Conservation (phyloP, 2,329 filamentous ascomycete genomes). For the Fusarium papillatum region DNA sequence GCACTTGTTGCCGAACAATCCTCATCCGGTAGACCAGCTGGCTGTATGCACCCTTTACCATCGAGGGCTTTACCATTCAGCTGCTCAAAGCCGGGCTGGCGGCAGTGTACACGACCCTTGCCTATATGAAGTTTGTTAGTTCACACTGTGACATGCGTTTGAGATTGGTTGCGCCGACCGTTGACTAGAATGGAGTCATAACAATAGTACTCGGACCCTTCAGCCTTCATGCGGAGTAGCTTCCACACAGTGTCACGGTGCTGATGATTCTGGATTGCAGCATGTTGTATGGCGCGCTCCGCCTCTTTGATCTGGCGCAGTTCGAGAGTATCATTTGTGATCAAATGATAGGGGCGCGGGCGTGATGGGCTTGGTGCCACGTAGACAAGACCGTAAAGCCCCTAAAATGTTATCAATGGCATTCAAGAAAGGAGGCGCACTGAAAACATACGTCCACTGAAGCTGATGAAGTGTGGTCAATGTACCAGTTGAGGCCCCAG, state of each 20-base stretch:
- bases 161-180: background rate
- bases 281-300: background rate
- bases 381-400: constrained; percentile 1
- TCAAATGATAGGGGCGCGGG: background rate
- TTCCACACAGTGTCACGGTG: constrained; percentile 15
- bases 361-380: background rate
- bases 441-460: background rate
- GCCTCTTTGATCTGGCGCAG: background rate
- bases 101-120: constrained; percentile 13
- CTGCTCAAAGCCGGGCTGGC: background rate
- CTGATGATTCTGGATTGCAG: constrained; percentile 12
- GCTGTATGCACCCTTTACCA: constrained; percentile 8
- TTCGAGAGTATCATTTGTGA: constrained; percentile 5
- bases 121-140: background rate
- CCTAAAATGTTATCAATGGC: background rate
- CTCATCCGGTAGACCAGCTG: background rate
- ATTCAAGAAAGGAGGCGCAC: background rate
- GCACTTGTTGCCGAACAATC: background rate
- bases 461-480: background rate
- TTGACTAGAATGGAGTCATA: constrained; percentile 11
- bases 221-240: constrained; percentile 6
- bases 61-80: background rate
- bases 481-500: background rate
- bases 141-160: background rate
- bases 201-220: constrained; percentile 13